These are phyloP conservation scores for Hypomyces rosellus DNA, from an alignment of 2,329 filamentous ascomycete genomes.

Conservation along the genomic window DNA sequence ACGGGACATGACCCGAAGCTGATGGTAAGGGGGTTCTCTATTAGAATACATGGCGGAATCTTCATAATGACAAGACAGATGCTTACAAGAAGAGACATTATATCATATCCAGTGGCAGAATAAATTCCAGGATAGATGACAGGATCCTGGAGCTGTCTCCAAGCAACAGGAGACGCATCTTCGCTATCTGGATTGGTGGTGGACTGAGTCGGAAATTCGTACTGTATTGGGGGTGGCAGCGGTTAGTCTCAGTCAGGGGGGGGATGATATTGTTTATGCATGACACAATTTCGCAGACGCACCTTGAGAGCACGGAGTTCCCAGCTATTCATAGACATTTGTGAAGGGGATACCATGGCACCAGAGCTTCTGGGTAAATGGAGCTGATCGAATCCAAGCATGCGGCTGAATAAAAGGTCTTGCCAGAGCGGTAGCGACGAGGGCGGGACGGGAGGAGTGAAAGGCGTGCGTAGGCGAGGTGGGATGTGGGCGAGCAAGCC, in stretches of 20 bases:
- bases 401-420: background rate
- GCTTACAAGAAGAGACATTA: conserved; percentile 49
- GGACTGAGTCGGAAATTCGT: conserved; percentile 13
- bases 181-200: background rate
- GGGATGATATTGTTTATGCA: background rate
- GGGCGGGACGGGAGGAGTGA: background rate
- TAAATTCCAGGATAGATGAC: conserved; percentile 53
- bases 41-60: background rate
- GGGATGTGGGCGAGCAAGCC: background rate
- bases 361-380: background rate
- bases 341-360: conserved; percentile 12
- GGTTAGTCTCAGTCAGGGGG: background rate
- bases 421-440: background rate
- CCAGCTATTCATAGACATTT: conserved; percentile 28
- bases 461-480: background rate
- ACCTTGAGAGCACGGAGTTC: conserved; percentile 31
- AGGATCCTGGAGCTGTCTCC: conserved; percentile 33
- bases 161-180: conserved; percentile 5
- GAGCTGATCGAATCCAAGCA: too few species aligned
- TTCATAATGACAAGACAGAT: background rate
- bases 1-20: conserved; percentile 59
- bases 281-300: conserved; percentile 9
- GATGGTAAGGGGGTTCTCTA: background rate
- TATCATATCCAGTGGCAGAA: conserved; percentile 47
- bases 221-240: conserved; percentile 9